Evolutionary conservation across 192 early-diverging fungal genomes (phyloP), one percentile per base, ranked within the genome.

Genomic region (Coemansia sp.): DNA sequence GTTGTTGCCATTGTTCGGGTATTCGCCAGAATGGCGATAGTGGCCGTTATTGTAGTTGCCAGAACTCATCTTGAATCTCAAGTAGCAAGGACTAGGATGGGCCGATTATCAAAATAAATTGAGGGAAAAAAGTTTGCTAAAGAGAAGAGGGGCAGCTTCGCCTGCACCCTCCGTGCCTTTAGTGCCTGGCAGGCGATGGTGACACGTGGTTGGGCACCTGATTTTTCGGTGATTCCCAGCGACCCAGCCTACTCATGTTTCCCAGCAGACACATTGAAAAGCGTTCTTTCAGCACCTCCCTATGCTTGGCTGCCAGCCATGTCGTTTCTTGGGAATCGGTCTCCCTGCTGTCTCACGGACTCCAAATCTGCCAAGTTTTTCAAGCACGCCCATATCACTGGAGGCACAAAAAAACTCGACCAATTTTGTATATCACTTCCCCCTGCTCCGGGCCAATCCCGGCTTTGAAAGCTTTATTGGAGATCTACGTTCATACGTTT

Each of bases 21-120:
- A 53, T 39, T 69, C 52, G 26, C 52, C 52, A 12, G 52, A 53
- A 26, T 26, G 68, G 42, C 53, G 59, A 7, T 71, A 21, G 52
- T 28, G 64, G 36, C 59, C 50, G 16, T 71, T 66, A 53, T 74
- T 41, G 41, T 69, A 60, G 37, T 75, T 57, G 28, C 80, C 73
- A 5, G 75, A 72, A 38, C 62, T 75, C 80, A 83, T 16, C 52
- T 53, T n/a, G 26, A 53, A 53, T 53, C 52, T 31, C 52, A 33
- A 53, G 14, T 53, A 53, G 28, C 48, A 33, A 53, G 25, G 14
- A 6, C 52, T 70, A 35, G 28, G 12, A 55, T 20, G 20, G 20
- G 21, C 20, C 3, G 18, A 41, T 45, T 16, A 42, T 35, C 18
- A 35, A 39, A n/a, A n/a, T n/a, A n/a, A 48, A 18, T 55, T 53